Base-by-base conservation (phyloP, 1,284 basidiomycete genomes). In the Ceratobasidium sp. region DNA sequence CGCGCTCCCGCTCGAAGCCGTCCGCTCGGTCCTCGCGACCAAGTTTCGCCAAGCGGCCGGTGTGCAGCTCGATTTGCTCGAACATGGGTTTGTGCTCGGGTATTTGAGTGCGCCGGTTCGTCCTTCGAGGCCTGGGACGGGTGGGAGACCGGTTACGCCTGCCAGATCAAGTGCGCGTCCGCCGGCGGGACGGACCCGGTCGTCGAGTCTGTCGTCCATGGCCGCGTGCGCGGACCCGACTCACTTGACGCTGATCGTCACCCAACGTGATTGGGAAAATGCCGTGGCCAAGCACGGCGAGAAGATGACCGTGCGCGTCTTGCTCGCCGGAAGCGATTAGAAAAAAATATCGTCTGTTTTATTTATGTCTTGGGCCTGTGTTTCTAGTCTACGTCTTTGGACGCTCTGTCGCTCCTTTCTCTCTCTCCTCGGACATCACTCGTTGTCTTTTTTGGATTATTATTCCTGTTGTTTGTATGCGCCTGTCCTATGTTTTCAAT, bases 261-360 rank as follows among this genome's bases (percentile, higher is more conserved):
- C 62, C 15, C 62, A 65, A 20, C 62, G 62, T 10, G 62, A 65
- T 54, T 65, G 62, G 62, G 62, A 65, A n/a, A 54, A 50, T 25
- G 62, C 62, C 13, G 50, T 65, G 1, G 50, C 50, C 10, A 65
- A 65, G 50, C 62, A 65, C 45, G 62, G 62, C 22, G 62, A 65
- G 62, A 65, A 65, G 62, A 65, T 65, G 62, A 65, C 62, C 43
- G 62, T 65, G 12, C 62, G 62, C 20, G 62, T 65, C 22, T 65
- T 65, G 62, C 62, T 65, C 38, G 62, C 50, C 25, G 49, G 45
- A 13, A 17, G 31, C 29, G 45, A 43, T 34, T 57, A 25, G 38
- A 22, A 2, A 17, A n/a, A 31, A n/a, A 49, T 31, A 34, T 22
- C 8, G 38, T 38, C 8, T 27, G 3, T 3, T 15, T 47, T 15